Base-by-base conservation (phyloP, 2,329 filamentous ascomycete species). In the Trichophaea hybrida region DNA sequence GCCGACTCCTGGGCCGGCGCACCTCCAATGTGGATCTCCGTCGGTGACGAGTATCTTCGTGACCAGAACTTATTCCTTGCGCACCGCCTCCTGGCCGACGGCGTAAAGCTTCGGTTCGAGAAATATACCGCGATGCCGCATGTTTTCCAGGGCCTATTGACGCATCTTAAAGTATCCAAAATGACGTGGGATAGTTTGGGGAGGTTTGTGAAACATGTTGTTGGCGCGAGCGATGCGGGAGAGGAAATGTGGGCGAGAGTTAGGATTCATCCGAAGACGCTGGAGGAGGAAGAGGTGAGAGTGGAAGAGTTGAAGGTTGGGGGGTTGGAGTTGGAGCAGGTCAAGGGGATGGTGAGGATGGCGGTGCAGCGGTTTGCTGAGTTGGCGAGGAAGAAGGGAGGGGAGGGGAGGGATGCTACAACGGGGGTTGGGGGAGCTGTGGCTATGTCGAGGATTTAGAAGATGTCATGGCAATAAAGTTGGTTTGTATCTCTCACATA, bases 81-180 rank as follows among this genome's bases (percentile, higher is more conserved):
- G 0, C 71, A 73, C 44, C 75, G 77, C 43, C 74, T 86, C 8
- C 74, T 74, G 13, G 64, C 67, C 6, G 79, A 85, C 50, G 81
- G 79, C 4, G 83, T 84, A 0, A 69, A 68, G 0, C 79, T 90
- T 0, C 75, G 80, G 2, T 85, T 82, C 67, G 80, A 86, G 69
- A 80, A 88, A 72, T 93, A 82, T 69, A 83, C 89, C 70, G 84
- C 81, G 2, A 91, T 91, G 86, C 85, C 87, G 57, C 86, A 90
- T 72, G 81, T 80, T 66, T 91, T 88, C 69, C 80, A 78, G 0
- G 67, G 81, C 63, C 64, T 86, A 1, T 72, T 87, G 58, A 71
- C 75, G 1, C 71, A 72, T 4, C 69, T 76, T 1, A 69, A 74
- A 1, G 75, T 72, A 34, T 72, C 77, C 2, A 72, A 69, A 65